Percentiles rank a stretch among this genome's conserved stretches.
Conservation (phyloP, 2,329 filamentous ascomycete species). For the Pseudogymnoascus sp. region DNA sequence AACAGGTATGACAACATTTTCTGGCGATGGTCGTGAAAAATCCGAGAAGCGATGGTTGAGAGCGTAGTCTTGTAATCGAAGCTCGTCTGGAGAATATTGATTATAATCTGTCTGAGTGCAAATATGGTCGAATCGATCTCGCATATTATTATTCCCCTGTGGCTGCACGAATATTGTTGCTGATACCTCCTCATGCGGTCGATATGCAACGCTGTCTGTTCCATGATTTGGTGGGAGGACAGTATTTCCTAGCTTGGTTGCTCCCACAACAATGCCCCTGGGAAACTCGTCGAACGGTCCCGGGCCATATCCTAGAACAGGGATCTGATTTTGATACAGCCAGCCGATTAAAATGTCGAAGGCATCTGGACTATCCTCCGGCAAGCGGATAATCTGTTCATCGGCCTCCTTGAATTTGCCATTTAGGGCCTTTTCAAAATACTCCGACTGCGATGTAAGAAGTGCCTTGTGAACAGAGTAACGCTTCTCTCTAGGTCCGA, state of each 20-base stretch:
- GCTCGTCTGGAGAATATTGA: background rate
- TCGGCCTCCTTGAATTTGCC: constrained; percentile 17
- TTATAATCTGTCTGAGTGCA: background rate
- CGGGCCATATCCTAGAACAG: background rate
- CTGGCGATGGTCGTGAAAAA: background rate
- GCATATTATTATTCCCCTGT: background rate
- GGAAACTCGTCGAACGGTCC: background rate
- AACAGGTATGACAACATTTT: background rate
- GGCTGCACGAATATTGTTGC: background rate
- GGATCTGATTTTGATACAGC: constrained; percentile 15
- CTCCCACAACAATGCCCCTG: background rate
- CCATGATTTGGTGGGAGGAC: background rate
- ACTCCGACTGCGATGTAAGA: constrained; percentile 18
- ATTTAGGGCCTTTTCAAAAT: constrained; percentile 20
- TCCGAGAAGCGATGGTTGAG: background rate
- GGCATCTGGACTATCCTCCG: constrained; percentile 15
- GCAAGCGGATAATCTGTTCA: constrained; percentile 14
- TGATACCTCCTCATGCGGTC: background rate
- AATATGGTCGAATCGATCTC: background rate
- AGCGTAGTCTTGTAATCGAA: constrained; percentile 1
- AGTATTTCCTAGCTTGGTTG: background rate
- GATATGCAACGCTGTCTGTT: background rate
- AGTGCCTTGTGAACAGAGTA: constrained; percentile 21
- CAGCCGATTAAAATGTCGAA: constrained; percentile 18
- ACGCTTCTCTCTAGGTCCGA: constrained; percentile 16